Percentiles rank a stretch among this genome's conserved stretches.
Conservation (phyloP, 495 filamentous ascomycete genomes). For the Penicillium simplicissimum region DNA sequence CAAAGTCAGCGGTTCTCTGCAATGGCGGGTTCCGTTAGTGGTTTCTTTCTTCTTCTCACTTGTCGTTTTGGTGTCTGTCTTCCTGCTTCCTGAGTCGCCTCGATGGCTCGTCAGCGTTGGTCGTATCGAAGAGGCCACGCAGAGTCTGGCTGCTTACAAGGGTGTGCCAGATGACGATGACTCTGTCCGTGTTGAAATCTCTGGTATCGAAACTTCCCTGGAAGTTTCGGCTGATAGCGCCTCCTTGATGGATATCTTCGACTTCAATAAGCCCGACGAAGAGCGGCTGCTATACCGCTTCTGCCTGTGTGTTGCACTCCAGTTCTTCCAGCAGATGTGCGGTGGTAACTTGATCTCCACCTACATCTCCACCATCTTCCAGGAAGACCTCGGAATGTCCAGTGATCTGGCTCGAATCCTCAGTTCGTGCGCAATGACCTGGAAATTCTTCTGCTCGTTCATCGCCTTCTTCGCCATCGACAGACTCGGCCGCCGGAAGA, state of each 20-base stretch:
- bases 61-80: slow-evolving; percentile 56
- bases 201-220: slow-evolving; percentile 40
- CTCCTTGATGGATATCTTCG: slow-evolving; percentile 1
- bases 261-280: slow-evolving; percentile 15
- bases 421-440: slow-evolving; percentile 44
- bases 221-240: slow-evolving; percentile 19
- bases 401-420: slow-evolving; percentile 31
- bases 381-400: slow-evolving; percentile 32
- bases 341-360: slow-evolving; percentile 40
- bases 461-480: slow-evolving; percentile 54
- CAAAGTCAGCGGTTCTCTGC: slow-evolving; percentile 29
- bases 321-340: slow-evolving; percentile 48
- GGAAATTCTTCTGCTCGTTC: slow-evolving; percentile 51
- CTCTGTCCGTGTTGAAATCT: slow-evolving; percentile 37
- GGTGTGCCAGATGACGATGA: slow-evolving; percentile 29
- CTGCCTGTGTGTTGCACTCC: slow-evolving; percentile 37
- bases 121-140: slow-evolving; percentile 52
- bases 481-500: slow-evolving; percentile 46
- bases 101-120: slow-evolving; percentile 58
- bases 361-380: slow-evolving; percentile 39
- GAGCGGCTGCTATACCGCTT: slow-evolving; percentile 38
- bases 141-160: slow-evolving; percentile 36
- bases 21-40: slow-evolving; percentile 50
- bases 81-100: slow-evolving; percentile 64
- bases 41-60: slow-evolving; percentile 62